Conservation (phyloP, 306 rosid species). For the Fragaria ananassa region DNA sequence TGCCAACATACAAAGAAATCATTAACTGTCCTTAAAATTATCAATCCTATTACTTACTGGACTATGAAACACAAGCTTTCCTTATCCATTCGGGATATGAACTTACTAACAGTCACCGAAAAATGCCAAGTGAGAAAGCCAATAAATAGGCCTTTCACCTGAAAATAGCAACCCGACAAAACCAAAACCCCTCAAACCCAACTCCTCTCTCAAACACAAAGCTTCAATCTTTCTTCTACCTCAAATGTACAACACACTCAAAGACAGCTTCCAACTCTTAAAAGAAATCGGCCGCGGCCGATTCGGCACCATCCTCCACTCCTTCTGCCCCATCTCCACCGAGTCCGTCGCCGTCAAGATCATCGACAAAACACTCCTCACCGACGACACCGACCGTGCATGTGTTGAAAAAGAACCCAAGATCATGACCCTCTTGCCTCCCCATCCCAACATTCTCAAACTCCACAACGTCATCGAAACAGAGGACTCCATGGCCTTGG, state of each 20-base stretch:
- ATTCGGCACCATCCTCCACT: slow-evolving; percentile 63
- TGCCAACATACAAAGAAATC: too few relatives aligned
- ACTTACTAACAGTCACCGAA: too few relatives aligned
- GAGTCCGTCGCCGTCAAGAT: slow-evolving; percentile 55
- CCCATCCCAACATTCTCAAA: slow-evolving; percentile 62
- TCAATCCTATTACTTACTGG: background rate
- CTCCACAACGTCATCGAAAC: slow-evolving; percentile 48
- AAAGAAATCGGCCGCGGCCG: slow-evolving; percentile 76
- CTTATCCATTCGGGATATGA: background rate
- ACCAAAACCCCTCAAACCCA: too few relatives aligned
- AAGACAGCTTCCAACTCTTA: slow-evolving; percentile 40
- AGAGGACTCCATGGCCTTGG: slow-evolving; percentile 38
- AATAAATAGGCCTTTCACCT: too few relatives aligned
- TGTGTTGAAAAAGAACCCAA: slow-evolving; percentile 71
- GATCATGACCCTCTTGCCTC: slow-evolving; percentile 55
- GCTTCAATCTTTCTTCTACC: background rate
- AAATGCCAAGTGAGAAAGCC: too few relatives aligned
- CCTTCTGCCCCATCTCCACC: slow-evolving; percentile 31
- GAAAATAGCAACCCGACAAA: background rate
- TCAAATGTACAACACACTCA: slow-evolving; percentile 48
- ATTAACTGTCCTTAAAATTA: background rate
- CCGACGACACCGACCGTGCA: slow-evolving; percentile 53
- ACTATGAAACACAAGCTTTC: background rate
- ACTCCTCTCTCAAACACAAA: background rate
- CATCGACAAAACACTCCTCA: slow-evolving; percentile 50